A percentile compares a stretch with the other conserved stretches of the same genome.
Conservation (phyloP, 1,284 basidiomycete species). For the Ganoderma leucocontextum region DNA sequence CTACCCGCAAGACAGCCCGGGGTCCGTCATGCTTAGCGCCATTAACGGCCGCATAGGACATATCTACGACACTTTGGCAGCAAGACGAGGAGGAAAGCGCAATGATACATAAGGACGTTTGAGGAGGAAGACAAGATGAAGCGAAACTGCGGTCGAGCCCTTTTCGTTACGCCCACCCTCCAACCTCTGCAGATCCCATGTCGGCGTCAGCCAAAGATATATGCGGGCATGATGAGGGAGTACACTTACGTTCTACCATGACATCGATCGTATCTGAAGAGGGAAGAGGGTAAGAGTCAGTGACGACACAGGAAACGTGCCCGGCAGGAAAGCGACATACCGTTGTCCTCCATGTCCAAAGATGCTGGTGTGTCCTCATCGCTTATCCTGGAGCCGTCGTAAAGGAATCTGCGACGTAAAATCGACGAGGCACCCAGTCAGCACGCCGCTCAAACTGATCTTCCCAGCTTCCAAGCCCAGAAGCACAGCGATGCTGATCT, state of each 20-base stretch:
- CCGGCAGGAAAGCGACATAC: constrained; percentile 47
- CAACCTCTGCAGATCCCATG: constrained; percentile 43
- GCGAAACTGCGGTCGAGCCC: constrained; percentile 16
- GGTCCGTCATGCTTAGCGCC: no score
- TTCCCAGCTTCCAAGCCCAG: constrained; percentile 2
- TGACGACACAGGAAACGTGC: background rate
- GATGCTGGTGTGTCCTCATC: constrained; percentile 88
- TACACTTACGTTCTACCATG: constrained; percentile 87
- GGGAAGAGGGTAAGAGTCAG: constrained; percentile 13
- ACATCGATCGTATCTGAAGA: constrained; percentile 85
- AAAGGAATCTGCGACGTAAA: constrained; percentile 72
- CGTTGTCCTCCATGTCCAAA: constrained; percentile 88
- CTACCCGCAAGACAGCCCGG: no score
- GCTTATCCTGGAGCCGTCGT: constrained; percentile 83
- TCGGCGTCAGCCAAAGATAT: constrained; percentile 6
- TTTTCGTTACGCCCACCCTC: constrained; percentile 41
- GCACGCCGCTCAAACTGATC: background rate
- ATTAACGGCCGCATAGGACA: no score
- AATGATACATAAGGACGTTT: constrained; percentile 24
- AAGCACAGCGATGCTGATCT: constrained; percentile 10
- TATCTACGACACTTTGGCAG: constrained; percentile 5
- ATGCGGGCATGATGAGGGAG: background rate
- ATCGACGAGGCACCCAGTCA: constrained; percentile 9
- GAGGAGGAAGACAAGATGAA: constrained; percentile 3
- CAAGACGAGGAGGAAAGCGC: constrained; percentile 26